Conservation (phyloP, 2,329 filamentous ascomycete species). For the Ophiostoma perfectum region DNA sequence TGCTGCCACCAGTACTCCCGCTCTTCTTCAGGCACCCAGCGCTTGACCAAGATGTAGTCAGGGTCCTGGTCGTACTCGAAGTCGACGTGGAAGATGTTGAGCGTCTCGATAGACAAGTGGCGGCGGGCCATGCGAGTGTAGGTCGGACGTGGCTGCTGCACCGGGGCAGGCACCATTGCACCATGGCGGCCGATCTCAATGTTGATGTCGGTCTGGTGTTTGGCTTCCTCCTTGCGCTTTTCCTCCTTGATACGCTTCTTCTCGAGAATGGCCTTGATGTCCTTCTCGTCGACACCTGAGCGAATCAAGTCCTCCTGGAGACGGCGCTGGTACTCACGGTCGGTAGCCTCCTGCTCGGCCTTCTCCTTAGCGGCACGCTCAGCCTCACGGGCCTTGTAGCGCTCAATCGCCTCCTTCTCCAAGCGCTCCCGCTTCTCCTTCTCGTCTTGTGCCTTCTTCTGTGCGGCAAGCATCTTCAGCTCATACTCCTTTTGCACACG, state of each 20-base stretch:
- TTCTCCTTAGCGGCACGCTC: constrained; percentile 44
- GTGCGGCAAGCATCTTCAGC: constrained; percentile 29
- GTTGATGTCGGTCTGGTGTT: constrained; percentile 21
- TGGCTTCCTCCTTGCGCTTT: constrained; percentile 6
- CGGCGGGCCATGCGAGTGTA: constrained; percentile 60
- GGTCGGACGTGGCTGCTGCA: constrained; percentile 36
- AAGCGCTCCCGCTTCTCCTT: constrained; percentile 42
- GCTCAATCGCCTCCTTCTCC: constrained; percentile 48
- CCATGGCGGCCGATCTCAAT: constrained; percentile 21
- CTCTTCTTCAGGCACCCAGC: constrained; percentile 65
- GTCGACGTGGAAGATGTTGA: constrained; percentile 51
- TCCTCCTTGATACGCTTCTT: constrained; percentile 44
- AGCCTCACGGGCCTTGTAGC: constrained; percentile 46
- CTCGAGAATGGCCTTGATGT: constrained; percentile 54
- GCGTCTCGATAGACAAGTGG: constrained; percentile 58
- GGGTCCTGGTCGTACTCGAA: constrained; percentile 59
- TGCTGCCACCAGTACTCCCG: constrained; percentile 69
- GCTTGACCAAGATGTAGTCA: constrained; percentile 64
- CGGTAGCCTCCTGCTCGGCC: constrained; percentile 46
- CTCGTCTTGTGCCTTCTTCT: constrained; percentile 43
- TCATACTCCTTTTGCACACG: constrained; percentile 30
- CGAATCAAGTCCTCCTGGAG: constrained; percentile 54
- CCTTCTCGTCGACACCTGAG: constrained; percentile 54
- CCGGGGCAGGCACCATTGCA: neutral
- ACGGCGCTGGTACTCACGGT: constrained; percentile 50